phyloP scores from a whole-genome alignment of 139 green algal genomes.

The Chlamydomonas incerta region DNA sequence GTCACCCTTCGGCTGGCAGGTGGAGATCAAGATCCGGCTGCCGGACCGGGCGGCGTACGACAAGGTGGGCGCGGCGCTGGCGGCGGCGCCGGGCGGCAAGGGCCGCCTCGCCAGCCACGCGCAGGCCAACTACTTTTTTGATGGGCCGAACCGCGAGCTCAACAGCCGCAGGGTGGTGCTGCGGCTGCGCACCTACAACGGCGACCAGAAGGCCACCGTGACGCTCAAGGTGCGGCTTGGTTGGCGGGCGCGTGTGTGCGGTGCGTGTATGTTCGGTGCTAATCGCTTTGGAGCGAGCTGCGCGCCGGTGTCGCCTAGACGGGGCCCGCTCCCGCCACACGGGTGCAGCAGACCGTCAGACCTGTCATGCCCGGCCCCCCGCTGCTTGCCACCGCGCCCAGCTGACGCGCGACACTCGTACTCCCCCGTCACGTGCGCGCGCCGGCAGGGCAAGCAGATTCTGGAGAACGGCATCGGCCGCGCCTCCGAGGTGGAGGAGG shows the following conservation, averaged over 20 bases:
- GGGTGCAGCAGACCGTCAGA: too few relatives aligned
- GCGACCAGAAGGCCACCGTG: constrained; percentile 81
- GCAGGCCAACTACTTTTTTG: constrained; percentile 96
- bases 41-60: constrained; percentile 70
- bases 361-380: too few relatives aligned
- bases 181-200: constrained; percentile 89
- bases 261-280: too few relatives aligned
- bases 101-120: constrained; percentile 54
- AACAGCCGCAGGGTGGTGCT: constrained; percentile 75
- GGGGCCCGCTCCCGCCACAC: too few relatives aligned
- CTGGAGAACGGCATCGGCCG: constrained; percentile 85
- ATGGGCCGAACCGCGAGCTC: constrained; percentile 87
- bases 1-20: constrained; percentile 57
- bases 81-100: background rate
- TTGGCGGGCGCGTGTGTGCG: too few relatives aligned
- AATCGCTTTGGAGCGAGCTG: too few relatives aligned
- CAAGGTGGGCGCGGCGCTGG: constrained; percentile 72
- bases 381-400: too few relatives aligned
- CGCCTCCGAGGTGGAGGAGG: constrained; percentile 85
- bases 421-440: too few relatives aligned
- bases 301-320: too few relatives aligned
- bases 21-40: constrained; percentile 95
- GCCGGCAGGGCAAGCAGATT: constrained; percentile 75
- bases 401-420: too few relatives aligned
- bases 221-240: constrained; percentile 82